Conservation (phyloP, 331 rosid species). For the Telfairia occidentalis region DNA sequence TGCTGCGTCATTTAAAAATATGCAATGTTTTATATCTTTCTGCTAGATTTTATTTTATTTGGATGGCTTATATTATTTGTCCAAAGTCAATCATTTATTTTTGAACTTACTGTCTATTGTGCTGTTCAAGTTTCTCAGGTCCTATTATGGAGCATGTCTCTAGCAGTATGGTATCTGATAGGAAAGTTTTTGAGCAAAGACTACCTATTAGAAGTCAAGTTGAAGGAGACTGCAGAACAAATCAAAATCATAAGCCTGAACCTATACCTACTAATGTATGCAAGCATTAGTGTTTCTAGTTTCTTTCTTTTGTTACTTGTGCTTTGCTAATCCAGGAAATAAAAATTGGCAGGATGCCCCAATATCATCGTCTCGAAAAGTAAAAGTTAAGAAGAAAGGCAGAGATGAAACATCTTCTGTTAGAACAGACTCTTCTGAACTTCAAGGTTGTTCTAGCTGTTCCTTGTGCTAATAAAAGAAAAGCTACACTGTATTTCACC, state of each 20-base stretch:
- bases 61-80: constrained; percentile 14
- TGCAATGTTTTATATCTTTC: not conserved
- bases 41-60: constrained; percentile 8
- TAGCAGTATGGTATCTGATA: constrained; percentile 46
- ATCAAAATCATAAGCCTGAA: constrained; percentile 34
- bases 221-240: constrained; percentile 39
- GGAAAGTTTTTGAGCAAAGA: constrained; percentile 41
- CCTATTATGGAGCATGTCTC: constrained; percentile 74
- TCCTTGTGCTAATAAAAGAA: constrained; percentile 12
- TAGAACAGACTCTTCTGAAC: constrained; percentile 40
- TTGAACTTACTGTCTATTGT: constrained; percentile 83
- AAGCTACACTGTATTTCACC: constrained; percentile 3
- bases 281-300: constrained; percentile 12
- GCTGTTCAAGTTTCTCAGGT: constrained; percentile 99
- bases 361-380: constrained; percentile 53
- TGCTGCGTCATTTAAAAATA: not conserved
- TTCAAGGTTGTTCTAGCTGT: constrained; percentile 56
- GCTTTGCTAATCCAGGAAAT: constrained; percentile 27
- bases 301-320: constrained; percentile 17
- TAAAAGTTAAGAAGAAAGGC: constrained; percentile 60
- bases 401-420: constrained; percentile 32
- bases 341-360: constrained; percentile 51
- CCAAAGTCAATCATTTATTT: constrained; percentile 23
- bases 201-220: constrained; percentile 33
- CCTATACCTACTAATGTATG: constrained; percentile 39